phyloP scores from a whole-genome alignment of 2,329 filamentous ascomycete species.

The Grosmannia huntii region DNA sequence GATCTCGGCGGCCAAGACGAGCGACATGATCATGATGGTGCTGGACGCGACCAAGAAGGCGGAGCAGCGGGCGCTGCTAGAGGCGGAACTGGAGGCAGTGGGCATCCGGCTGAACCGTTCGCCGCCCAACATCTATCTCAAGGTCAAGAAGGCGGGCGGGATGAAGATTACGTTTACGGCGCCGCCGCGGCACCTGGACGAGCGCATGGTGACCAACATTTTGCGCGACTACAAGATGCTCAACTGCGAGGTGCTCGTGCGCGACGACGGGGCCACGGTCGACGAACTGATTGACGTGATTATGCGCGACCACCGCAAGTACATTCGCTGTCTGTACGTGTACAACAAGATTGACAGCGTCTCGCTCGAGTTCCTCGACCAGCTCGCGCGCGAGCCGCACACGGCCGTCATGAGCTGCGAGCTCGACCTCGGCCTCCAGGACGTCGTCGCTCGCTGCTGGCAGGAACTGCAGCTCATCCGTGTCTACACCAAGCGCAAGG shows the following conservation, averaged over 20 bases:
- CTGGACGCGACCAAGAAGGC: constrained; percentile 93
- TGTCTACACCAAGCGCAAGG: constrained; percentile 95
- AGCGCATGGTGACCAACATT: constrained; percentile 98
- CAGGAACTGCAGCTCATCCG: constrained; percentile 80
- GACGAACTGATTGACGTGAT: constrained; percentile 99
- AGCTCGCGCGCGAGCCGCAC: constrained; percentile 80
- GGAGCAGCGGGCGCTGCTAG: constrained; percentile 79
- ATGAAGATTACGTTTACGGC: constrained; percentile 97
- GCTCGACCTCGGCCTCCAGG: constrained; percentile 80
- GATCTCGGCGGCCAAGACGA: constrained; percentile 96
- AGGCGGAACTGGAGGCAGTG: constrained; percentile 87
- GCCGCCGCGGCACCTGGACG: constrained; percentile 82
- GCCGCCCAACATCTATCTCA: constrained; percentile 96
- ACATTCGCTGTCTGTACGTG: constrained; percentile 89
- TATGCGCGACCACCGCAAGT: constrained; percentile 98
- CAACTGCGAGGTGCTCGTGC: constrained; percentile 90
- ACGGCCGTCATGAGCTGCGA: constrained; percentile 98
- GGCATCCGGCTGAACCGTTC: constrained; percentile 87
- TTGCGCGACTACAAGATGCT: constrained; percentile 97
- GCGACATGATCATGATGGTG: constrained; percentile 93
- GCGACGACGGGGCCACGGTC: constrained; percentile 89
- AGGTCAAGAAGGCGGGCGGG: constrained; percentile 86
- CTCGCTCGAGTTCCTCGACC: constrained; percentile 84
- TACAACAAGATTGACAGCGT: constrained; percentile 99
- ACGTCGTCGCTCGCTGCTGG: constrained; percentile 94